Evolutionary conservation across 176 grass and related monocot species (phyloP), one percentile per base, ranked within the genome.

Genomic region (Olyra latifolia): DNA sequence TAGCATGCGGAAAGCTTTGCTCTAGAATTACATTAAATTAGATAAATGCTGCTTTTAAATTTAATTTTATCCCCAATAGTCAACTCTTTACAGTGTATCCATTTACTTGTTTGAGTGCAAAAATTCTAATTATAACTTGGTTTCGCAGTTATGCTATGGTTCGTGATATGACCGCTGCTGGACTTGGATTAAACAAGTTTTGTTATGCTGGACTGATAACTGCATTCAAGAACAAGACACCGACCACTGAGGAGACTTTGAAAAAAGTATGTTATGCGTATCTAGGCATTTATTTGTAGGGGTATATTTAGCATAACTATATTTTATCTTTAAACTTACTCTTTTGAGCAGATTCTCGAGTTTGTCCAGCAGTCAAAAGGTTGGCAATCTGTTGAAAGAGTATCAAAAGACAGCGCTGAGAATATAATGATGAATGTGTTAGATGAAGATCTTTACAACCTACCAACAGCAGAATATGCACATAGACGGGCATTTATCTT

Each of bases 381-480:
- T 58, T 98, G 96, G 96, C 84, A 88, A 72, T 93, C 85, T 56
- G 43, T 92, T 80, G 96, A 98, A 85, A 87, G 89, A 66, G 22
- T 85, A 65, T 76, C 75, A 66, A 95, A 85, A 19, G 90, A 98
- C 50, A 90, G 45, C 38, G 92, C 92, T 65, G 90, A 98, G 87
- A 98, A 93, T 90, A 84, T 95, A 78, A 98, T 98, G 96, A 98
- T 98, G 96, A 98, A 98, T 68, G 88, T 98, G 20, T 91, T 86
- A 47, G 96, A 98, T 56, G 96, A 98, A 83, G 96, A 98, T 60
- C 30, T 98, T 20, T 98, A 98, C 82, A 98, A 98, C 52, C 81
- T 98, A 64, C 96, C 96, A 65, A 98, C 96, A 74, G 85, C 90
- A 89, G 96, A 98, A 62, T 93, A 85, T 95, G 39, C 87, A 52